Evolutionary conservation across 1,284 basidiomycete species (phyloP).

Genomic region (Ceratobasidium sp.): DNA sequence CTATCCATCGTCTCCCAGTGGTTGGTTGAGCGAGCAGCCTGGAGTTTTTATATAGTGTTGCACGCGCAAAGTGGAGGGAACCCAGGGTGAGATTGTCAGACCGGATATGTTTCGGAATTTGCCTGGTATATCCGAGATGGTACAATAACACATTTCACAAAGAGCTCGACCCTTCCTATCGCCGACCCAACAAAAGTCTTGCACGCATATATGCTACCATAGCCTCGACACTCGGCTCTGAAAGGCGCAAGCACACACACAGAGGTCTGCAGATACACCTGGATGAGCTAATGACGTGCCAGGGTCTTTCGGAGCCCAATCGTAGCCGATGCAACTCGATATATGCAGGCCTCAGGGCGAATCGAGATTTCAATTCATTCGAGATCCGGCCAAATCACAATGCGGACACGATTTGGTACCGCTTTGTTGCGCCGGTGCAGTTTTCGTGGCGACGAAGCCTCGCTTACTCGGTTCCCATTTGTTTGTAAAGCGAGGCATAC

Average conservation of each 20-base stretch:
- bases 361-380: constrained; percentile 11
- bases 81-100: too few species aligned
- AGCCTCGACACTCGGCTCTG: too few species aligned
- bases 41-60: too few species aligned
- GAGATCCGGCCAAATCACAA: not conserved
- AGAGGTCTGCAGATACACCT: not conserved
- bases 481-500: constrained; percentile 11
- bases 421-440: constrained; percentile 5
- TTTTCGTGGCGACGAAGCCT: not conserved
- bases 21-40: too few species aligned
- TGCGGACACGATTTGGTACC: not conserved
- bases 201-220: too few species aligned
- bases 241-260: not conserved
- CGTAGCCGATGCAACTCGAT: constrained; percentile 3
- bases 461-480: constrained; percentile 24
- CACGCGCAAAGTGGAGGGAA: too few species aligned
- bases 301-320: not conserved
- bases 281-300: too few species aligned
- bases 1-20: not conserved
- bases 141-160: too few species aligned
- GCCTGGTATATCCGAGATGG: too few species aligned
- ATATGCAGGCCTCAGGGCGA: not conserved
- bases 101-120: too few species aligned
- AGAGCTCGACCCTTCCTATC: too few species aligned
- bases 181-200: too few species aligned